These are phyloP conservation scores for Globisporangium barbulae DNA, from an alignment of 352 stramenopile genomes.

Conservation along the genomic window DNA sequence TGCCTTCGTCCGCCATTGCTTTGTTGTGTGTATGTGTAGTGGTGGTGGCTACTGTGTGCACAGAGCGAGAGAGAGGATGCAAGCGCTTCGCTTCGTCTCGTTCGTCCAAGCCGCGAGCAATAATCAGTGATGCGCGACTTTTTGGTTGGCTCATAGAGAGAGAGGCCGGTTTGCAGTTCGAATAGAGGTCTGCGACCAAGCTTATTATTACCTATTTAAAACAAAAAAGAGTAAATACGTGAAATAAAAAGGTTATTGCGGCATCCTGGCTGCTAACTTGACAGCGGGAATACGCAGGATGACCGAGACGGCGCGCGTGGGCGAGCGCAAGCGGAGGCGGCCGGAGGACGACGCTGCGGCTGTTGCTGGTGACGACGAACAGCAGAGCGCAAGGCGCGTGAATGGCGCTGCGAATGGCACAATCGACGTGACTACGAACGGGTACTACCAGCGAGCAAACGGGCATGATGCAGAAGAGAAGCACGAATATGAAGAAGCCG, in stretches of 20 bases:
- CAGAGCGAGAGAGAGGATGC: neutral
- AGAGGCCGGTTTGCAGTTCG: neutral
- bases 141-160: conserved; percentile 13
- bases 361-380: neutral
- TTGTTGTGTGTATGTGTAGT: neutral
- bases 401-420: neutral
- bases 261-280: no score
- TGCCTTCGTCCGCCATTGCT: conserved; percentile 12
- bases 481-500: neutral
- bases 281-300: neutral
- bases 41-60: neutral
- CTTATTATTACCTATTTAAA: neutral
- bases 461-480: neutral
- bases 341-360: conserved; percentile 3
- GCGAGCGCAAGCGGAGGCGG: conserved; percentile 13
- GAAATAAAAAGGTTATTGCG: neutral
- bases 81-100: neutral
- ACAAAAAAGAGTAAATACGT: neutral
- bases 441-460: neutral
- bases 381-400: neutral
- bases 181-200: neutral
- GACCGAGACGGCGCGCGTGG: neutral
- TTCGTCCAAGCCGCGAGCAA: neutral
- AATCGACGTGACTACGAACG: neutral
- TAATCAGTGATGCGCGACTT: neutral